A percentile compares a stretch with the other conserved stretches of the same genome.
Conservation (phyloP, 2,329 filamentous ascomycete species). For the Botrytis cinerea region DNA sequence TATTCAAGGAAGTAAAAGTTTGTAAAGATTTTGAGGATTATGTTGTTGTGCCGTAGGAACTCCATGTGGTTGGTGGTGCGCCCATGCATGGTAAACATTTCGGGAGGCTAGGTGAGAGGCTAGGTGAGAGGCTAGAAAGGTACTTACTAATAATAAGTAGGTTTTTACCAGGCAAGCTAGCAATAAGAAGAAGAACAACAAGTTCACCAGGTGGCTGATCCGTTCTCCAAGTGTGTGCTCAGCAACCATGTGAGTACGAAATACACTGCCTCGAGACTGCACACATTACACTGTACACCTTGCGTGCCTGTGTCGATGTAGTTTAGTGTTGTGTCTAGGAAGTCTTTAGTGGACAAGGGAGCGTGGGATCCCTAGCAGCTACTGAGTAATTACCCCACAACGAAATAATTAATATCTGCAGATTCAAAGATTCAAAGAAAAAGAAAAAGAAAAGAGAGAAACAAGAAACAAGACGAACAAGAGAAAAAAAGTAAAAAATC, state of each 20-base stretch:
- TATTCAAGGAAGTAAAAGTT: not conserved
- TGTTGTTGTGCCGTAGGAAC: not conserved
- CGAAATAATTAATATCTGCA: conserved; percentile 11
- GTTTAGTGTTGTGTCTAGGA: not conserved
- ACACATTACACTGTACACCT: not conserved
- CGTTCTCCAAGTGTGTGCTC: not conserved
- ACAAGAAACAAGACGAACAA: not conserved
- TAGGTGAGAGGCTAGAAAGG: not conserved
- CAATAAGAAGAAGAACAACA: not conserved
- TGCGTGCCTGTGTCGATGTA: not conserved
- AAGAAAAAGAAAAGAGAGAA: not conserved
- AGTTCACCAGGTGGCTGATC: no score
- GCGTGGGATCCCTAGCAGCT: not conserved
- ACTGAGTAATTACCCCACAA: conserved; percentile 10
- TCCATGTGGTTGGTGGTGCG: not conserved
- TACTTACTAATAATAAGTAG: no score
- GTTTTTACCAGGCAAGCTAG: no score
- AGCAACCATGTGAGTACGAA: not conserved
- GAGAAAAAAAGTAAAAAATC: not conserved
- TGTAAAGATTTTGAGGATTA: conserved; percentile 3
- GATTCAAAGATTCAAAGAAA: not conserved
- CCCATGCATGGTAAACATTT: not conserved
- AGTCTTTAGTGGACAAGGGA: not conserved
- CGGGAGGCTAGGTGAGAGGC: not conserved
- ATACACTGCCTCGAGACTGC: no score